Base-by-base conservation (phyloP, 257 asterid genomes). In the Craterostigma plantagineum region DNA sequence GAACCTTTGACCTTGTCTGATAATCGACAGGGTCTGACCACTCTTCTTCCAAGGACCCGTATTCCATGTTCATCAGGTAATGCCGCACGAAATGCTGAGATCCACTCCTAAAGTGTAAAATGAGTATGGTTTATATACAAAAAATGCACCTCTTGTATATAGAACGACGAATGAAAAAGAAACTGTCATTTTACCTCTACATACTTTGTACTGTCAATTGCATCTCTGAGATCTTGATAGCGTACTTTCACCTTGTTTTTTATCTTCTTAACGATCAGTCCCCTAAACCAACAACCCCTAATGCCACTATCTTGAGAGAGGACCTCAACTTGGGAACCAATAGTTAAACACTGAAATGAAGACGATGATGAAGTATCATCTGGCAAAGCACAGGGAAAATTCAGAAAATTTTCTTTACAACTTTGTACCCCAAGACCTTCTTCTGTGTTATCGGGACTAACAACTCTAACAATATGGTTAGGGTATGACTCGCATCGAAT, bases 271-370 rank as follows among this genome's bases (percentile, higher is more conserved):
- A 81, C 59, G 38, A 85, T 71, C 58, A 15, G 23, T 48, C 79
- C 94, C 72, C 91, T 63, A 38, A 77, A 85, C 96, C 96, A 85
- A 72, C 86, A 85, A 3, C 96, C 96, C 46, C 86, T 67, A 46
- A 85, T 61, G 40, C 94, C 94, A 62, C 96, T 81, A 61, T 81
- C 94, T 57, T 77, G 79, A 39, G 81, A 80, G 4, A 85, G 80
- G 46, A 80, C 75, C 68, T 85, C 96, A 53, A 85, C 68, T 54
- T 62, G 59, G 9, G 91, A 69, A 37, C 94, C 94, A 57, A 77
- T 35, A 11, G 57, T 49, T 40, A 80, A 55, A 56, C 40, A 13
- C 18, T 43, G 69, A 14, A 10, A 16, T 44, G 46, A 17, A 52
- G 46, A 54, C 43, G 36, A 16, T 45, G 35, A 37, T 9, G 43